phyloP scores from a whole-genome alignment of 2,329 filamentous ascomycete genomes.

The Dactylonectria macrodidyma region DNA sequence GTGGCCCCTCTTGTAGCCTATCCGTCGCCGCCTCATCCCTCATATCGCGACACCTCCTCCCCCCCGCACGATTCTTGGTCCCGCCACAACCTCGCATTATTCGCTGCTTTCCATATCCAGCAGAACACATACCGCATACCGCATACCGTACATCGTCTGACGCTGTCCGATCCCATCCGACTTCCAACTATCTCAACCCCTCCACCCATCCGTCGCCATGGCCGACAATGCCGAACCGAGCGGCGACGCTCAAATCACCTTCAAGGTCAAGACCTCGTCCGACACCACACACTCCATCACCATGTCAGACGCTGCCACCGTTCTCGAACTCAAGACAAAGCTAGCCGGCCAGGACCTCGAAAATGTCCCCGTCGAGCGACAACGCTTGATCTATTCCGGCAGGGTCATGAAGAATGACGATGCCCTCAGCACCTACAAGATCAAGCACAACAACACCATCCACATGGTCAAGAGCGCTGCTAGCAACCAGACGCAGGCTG shows the following conservation, averaged over 20 bases:
- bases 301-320: constrained; percentile 81
- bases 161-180: constrained; percentile 8
- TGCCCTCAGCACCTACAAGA: constrained; percentile 87
- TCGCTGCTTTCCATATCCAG: neutral
- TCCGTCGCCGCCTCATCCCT: neutral
- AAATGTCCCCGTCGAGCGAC: constrained; percentile 87
- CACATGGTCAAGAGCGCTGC: constrained; percentile 97
- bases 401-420: constrained; percentile 97
- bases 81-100: constrained; percentile 9
- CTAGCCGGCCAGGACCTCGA: constrained; percentile 86
- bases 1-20: neutral
- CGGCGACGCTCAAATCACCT: constrained; percentile 86
- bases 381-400: constrained; percentile 97
- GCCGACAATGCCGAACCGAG: constrained; percentile 73
- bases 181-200: neutral
- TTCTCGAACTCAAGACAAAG: constrained; percentile 91
- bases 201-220: constrained; percentile 61
- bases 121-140: neutral
- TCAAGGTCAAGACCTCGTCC: constrained; percentile 97
- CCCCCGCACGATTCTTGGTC: constrained; percentile 18
- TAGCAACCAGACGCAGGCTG: constrained; percentile 76
- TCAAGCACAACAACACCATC: constrained; percentile 95
- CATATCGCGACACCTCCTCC: constrained; percentile 2
- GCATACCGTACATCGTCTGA: constrained; percentile 8
- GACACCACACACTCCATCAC: constrained; percentile 89